Evolutionary conservation across 139 green algal species (phyloP).

Genomic region (Marvania coccoides): DNA sequence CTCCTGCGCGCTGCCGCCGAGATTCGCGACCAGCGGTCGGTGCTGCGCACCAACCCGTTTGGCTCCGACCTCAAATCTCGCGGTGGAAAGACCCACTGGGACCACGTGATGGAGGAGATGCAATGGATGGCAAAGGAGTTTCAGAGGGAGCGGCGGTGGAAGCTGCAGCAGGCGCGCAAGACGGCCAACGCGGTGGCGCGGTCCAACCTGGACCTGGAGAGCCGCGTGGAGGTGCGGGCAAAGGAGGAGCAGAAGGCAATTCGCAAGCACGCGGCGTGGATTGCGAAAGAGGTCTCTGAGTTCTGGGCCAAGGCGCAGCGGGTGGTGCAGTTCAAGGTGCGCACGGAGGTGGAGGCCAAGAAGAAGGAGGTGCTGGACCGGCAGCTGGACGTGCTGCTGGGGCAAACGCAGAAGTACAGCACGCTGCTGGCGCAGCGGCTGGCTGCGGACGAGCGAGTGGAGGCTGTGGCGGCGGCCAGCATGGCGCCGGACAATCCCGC

Average conservation of each 20-base stretch:
- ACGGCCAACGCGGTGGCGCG: constrained; percentile 43
- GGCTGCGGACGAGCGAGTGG: background rate
- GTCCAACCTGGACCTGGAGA: constrained; percentile 67
- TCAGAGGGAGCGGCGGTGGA: constrained; percentile 62
- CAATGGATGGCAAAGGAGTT: constrained; percentile 94
- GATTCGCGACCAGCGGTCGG: background rate
- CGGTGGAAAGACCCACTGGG: constrained; percentile 80
- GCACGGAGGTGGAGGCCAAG: constrained; percentile 42
- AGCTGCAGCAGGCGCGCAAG: constrained; percentile 65
- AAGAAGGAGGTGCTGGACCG: constrained; percentile 70
- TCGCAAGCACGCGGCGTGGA: constrained; percentile 39
- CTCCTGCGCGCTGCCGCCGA: too few relatives aligned
- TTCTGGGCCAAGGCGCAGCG: constrained; percentile 91
- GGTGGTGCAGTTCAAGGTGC: constrained; percentile 83
- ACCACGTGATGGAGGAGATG: constrained; percentile 93
- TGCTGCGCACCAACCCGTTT: too few relatives aligned
- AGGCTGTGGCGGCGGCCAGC: background rate
- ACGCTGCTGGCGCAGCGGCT: constrained; percentile 74
- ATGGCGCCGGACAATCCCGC: background rate
- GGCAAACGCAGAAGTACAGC: constrained; percentile 90
- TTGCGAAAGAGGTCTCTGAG: constrained; percentile 55
- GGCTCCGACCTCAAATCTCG: too few relatives aligned
- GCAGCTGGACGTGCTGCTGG: constrained; percentile 86
- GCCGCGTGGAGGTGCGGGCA: constrained; percentile 30
- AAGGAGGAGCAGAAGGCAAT: constrained; percentile 32